phyloP scores from a whole-genome alignment of 2,329 filamentous ascomycete species.

The Cryphonectria naterciae region DNA sequence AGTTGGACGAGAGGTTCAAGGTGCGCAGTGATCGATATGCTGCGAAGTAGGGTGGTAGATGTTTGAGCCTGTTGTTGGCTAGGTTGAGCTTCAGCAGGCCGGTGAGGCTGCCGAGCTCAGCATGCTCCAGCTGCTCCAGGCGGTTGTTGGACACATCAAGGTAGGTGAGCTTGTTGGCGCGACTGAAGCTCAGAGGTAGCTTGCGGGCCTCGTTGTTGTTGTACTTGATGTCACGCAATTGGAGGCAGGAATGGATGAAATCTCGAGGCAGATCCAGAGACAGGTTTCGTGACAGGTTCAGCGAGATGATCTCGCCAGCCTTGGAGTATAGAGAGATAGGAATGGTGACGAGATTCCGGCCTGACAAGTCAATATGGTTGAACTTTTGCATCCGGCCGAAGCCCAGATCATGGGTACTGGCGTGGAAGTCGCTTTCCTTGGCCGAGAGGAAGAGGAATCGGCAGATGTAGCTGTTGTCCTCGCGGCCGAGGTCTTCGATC shows the following conservation, averaged over 20 bases:
- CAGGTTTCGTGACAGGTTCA: conserved; percentile 91
- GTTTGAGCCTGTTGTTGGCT: conserved; percentile 86
- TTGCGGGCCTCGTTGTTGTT: conserved; percentile 91
- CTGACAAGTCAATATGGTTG: conserved; percentile 90
- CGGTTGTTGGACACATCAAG: conserved; percentile 95
- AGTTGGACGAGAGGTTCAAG: conserved; percentile 93
- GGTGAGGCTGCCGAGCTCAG: conserved; percentile 74
- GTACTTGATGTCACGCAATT: conserved; percentile 92
- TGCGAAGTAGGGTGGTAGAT: conserved; percentile 80
- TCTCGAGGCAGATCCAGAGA: conserved; percentile 92
- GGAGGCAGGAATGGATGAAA: conserved; percentile 91
- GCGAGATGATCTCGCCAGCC: conserved; percentile 87
- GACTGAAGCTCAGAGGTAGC: conserved; percentile 80
- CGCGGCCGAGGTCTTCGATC: conserved; percentile 90
- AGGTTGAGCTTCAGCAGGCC: conserved; percentile 87
- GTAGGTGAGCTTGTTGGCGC: conserved; percentile 81
- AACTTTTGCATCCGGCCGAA: conserved; percentile 86
- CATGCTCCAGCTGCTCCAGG: conserved; percentile 83
- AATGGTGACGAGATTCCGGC: conserved; percentile 89
- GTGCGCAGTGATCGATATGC: conserved; percentile 78
- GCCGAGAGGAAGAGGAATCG: conserved; percentile 93
- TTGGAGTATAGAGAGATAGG: conserved; percentile 93
- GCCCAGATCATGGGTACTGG: conserved; percentile 76
- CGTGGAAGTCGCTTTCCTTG: conserved; percentile 80
- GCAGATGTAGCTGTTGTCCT: conserved; percentile 96